Percentiles rank a stretch among this genome's conserved stretches.
Conservation (phyloP, 192 early-diverging fungal genomes). For the Linnemannia schmuckeri region DNA sequence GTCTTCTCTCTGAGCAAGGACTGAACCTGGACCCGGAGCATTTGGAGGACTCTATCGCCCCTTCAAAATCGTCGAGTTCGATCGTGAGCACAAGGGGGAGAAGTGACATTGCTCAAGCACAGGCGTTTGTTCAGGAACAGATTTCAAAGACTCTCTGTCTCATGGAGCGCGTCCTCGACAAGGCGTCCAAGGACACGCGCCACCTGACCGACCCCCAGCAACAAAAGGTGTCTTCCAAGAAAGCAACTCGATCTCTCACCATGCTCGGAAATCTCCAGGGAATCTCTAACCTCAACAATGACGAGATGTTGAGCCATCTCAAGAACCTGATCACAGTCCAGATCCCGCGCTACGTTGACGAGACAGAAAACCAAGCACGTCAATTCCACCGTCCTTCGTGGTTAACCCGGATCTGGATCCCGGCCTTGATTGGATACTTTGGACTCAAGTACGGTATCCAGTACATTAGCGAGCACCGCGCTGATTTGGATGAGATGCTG, state of each 20-base stretch:
- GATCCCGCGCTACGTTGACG: slow-evolving; percentile 49
- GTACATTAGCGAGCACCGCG: slow-evolving; percentile 62
- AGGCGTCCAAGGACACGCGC: slow-evolving; percentile 44
- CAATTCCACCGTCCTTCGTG: slow-evolving; percentile 69
- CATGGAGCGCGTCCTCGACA: slow-evolving; percentile 30
- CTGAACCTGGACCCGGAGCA: slow-evolving; percentile 55
- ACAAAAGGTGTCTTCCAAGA: slow-evolving; percentile 24
- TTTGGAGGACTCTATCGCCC: slow-evolving; percentile 29
- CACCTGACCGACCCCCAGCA: slow-evolving; percentile 28
- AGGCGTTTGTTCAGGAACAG: slow-evolving; percentile 45
- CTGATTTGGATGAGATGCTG: slow-evolving; percentile 65
- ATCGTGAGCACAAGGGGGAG: neutral
- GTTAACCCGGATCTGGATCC: slow-evolving; percentile 80
- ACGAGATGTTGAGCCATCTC: slow-evolving; percentile 37
- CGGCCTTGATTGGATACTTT: slow-evolving; percentile 57
- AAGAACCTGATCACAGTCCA: slow-evolving; percentile 46
- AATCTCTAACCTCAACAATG: slow-evolving; percentile 8
- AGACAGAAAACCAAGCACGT: slow-evolving; percentile 41
- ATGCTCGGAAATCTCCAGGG: slow-evolving; percentile 36
- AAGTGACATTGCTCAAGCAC: slow-evolving; percentile 10
- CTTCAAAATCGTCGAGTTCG: slow-evolving; percentile 1
- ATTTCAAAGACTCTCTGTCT: slow-evolving; percentile 37
- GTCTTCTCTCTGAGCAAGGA: slow-evolving; percentile 67
- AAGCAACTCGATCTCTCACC: slow-evolving; percentile 36
- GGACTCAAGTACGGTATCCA: slow-evolving; percentile 61